These are phyloP conservation scores for Mariannaea elegans DNA, from an alignment of 2,329 filamentous ascomycete genomes.

Conservation along the genomic window DNA sequence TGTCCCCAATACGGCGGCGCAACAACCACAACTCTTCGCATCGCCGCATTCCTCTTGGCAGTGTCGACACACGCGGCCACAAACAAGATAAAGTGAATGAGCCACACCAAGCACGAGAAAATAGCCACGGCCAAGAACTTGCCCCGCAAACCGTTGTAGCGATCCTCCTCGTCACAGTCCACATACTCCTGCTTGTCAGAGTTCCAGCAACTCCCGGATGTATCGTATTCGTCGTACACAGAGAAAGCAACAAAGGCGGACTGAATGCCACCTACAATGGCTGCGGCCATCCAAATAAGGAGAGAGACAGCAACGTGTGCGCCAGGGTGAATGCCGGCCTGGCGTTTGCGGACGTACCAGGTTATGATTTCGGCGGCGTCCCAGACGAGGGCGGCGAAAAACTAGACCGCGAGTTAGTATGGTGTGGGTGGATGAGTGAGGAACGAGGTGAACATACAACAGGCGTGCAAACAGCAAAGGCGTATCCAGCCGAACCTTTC, in stretches of 20 bases:
- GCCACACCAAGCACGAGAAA: constrained; percentile 37
- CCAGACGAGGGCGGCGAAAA: constrained; percentile 48
- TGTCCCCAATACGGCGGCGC: constrained; percentile 43
- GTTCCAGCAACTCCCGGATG: constrained; percentile 21
- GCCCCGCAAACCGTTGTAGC: constrained; percentile 9
- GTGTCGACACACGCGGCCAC: constrained; percentile 52
- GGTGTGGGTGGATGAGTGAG: not conserved
- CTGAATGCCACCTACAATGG: constrained; percentile 38
- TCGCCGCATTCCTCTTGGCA: constrained; percentile 40
- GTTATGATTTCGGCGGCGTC: constrained; percentile 50
- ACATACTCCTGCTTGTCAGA: constrained; percentile 12
- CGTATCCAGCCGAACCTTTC: not conserved
- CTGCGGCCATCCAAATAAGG: constrained; percentile 50
- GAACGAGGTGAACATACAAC: constrained; percentile 25
- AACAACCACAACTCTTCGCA: constrained; percentile 39
- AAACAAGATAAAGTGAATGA: constrained; percentile 51
- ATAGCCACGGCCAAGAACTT: constrained; percentile 33
- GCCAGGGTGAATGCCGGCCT: constrained; percentile 53
- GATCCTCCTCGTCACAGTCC: constrained; percentile 2
- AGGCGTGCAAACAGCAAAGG: constrained; percentile 28
- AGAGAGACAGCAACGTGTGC: constrained; percentile 54
- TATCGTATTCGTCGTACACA: constrained; percentile 23
- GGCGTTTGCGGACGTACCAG: constrained; percentile 43
- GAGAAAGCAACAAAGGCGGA: constrained; percentile 26
- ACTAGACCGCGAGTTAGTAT: constrained; percentile 36